Conservation (phyloP, 2,329 filamentous ascomycete species). For the Bimuria novae-zelandiae region DNA sequence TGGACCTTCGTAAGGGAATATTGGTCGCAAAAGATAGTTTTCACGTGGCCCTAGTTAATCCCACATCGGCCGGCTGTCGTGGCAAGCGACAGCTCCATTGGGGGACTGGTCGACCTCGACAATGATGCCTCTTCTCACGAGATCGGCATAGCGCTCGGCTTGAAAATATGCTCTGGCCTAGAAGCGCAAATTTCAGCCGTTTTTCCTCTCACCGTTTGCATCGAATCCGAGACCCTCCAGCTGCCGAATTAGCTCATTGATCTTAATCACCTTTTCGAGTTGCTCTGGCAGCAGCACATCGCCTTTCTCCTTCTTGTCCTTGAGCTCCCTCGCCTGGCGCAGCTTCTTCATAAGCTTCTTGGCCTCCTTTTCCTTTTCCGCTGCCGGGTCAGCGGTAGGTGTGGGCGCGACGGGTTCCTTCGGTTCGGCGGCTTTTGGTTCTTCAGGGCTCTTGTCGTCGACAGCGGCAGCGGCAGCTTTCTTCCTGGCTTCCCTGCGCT, state of each 20-base stretch:
- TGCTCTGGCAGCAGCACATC: conserved; percentile 87
- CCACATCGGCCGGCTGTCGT: conserved; percentile 10
- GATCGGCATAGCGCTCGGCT: conserved; percentile 14
- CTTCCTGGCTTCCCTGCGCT: conserved; percentile 70
- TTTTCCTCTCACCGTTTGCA: conserved; percentile 70
- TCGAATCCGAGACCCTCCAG: conserved; percentile 85
- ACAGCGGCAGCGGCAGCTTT: conserved; percentile 52
- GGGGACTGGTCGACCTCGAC: conserved; percentile 3
- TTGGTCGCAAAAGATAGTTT: no score
- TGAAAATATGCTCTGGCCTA: conserved; percentile 18
- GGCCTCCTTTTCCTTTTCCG: conserved; percentile 88
- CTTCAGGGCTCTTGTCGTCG: conserved; percentile 29
- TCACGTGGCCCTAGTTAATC: neutral
- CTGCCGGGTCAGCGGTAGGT: conserved; percentile 63
- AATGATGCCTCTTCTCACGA: conserved; percentile 11
- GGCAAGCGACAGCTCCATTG: neutral
- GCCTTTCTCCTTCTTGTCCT: conserved; percentile 87
- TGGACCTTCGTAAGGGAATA: no score
- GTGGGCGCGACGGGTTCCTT: conserved; percentile 21
- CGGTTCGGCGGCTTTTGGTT: conserved; percentile 29
- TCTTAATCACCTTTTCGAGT: conserved; percentile 96
- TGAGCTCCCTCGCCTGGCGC: conserved; percentile 87
- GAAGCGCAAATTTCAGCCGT: conserved; percentile 45
- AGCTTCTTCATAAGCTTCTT: conserved; percentile 93
- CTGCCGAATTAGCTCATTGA: conserved; percentile 89